Conservation (phyloP, 2,329 filamentous ascomycete species). For the Cordyceps tenuipes region DNA sequence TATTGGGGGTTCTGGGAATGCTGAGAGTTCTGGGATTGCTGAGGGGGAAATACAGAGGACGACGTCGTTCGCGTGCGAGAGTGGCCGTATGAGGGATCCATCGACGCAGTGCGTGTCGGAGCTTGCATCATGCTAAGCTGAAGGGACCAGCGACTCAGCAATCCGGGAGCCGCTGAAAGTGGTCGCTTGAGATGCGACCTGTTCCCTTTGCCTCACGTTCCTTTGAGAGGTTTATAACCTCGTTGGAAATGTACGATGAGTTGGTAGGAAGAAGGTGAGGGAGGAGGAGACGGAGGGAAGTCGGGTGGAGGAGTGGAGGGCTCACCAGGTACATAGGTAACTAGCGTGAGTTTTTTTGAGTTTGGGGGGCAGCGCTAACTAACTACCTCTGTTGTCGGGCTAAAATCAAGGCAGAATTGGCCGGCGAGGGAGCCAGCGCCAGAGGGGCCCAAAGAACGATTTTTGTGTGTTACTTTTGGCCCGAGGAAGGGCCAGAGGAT, state of each 20-base stretch:
- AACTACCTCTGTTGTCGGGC: neutral
- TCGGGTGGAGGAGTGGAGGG: neutral
- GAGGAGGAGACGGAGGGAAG: neutral
- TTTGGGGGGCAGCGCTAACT: conserved; percentile 2
- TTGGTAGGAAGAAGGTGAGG: neutral
- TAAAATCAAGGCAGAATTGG: conserved; percentile 9
- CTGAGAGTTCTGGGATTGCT: conserved; percentile 1
- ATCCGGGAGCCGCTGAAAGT: neutral
- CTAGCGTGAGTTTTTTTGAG: conserved; percentile 3
- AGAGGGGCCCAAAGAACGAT: neutral
- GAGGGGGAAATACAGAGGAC: conserved; percentile 41
- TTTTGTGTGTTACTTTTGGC: neutral
- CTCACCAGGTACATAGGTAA: neutral
- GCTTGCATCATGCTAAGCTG: conserved; percentile 7
- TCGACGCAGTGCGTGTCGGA: conserved; percentile 21
- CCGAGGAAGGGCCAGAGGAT: neutral
- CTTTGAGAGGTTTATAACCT: neutral
- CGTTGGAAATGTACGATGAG: neutral
- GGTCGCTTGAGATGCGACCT: neutral
- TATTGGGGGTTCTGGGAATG: neutral
- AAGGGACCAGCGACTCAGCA: neutral
- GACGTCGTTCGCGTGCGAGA: conserved; percentile 49
- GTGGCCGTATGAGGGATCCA: conserved; percentile 38
- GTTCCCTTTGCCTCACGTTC: neutral
- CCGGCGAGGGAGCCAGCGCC: neutral